phyloP scores from a whole-genome alignment of 768 basidiomycete species.

The Lentinula lateritia region DNA sequence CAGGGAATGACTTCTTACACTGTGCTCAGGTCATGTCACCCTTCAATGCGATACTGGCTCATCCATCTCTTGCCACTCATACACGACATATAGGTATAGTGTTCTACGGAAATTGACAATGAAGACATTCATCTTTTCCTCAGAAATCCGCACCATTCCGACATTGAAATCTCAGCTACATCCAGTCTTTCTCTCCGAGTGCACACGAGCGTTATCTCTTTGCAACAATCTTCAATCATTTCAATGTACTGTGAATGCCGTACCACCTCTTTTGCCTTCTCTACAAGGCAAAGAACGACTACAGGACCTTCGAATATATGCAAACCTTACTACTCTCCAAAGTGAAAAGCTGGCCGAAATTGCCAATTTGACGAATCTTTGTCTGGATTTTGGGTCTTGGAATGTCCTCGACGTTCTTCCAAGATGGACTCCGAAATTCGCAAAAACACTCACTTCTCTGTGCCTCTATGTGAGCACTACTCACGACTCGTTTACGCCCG shows the following conservation, averaged over 20 bases:
- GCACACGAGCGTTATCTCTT: slow-evolving; percentile 37
- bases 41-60: slow-evolving; percentile 51
- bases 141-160: slow-evolving; percentile 51
- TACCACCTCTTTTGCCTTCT: slow-evolving; percentile 44
- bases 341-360: slow-evolving; percentile 35
- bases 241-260: slow-evolving; percentile 40
- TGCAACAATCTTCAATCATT: slow-evolving; percentile 55
- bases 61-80: slow-evolving; percentile 49
- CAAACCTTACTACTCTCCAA: slow-evolving; percentile 49
- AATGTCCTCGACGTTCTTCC: slow-evolving; percentile 55
- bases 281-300: slow-evolving; percentile 42
- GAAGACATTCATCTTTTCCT: background rate
- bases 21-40: slow-evolving; percentile 44
- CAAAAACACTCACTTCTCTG: slow-evolving; percentile 43
- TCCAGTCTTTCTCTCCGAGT: slow-evolving; percentile 49
- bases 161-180: slow-evolving; percentile 20
- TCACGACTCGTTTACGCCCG: background rate
- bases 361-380: slow-evolving; percentile 35
- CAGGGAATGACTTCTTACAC: background rate
- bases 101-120: background rate
- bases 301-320: slow-evolving; percentile 41
- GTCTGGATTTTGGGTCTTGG: slow-evolving; percentile 60
- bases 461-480: slow-evolving; percentile 52
- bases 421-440: slow-evolving; percentile 42
- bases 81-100: slow-evolving; percentile 54